These are phyloP conservation scores for Eucalyptus viminalis DNA, from an alignment of 345 rosid species.

Conservation along the genomic window DNA sequence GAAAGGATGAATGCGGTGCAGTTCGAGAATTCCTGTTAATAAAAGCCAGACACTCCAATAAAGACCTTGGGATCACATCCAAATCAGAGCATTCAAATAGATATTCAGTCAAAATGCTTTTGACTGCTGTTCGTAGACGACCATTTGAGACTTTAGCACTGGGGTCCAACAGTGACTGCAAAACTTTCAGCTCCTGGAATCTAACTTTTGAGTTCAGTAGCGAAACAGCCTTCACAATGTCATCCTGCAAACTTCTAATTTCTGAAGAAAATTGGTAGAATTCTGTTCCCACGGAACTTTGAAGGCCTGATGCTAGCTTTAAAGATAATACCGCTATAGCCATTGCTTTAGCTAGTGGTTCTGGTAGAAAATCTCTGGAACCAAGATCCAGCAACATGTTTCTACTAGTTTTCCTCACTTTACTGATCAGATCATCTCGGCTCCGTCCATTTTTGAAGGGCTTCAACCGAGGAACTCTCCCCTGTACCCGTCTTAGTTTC, in stretches of 20 bases:
- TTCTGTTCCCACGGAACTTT: conserved; percentile 4
- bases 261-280: conserved; percentile 43
- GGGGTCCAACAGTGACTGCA: conserved; percentile 49
- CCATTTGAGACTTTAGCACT: conserved; percentile 22
- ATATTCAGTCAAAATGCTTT: conserved; percentile 42
- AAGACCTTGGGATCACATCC: conserved; percentile 44
- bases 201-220: conserved; percentile 35
- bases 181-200: conserved; percentile 32
- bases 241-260: conserved; percentile 44
- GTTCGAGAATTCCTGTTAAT: conserved; percentile 31
- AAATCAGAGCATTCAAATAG: conserved; percentile 68
- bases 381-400: conserved; percentile 56
- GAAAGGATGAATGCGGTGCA: conserved; percentile 5
- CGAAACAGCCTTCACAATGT: conserved; percentile 59
- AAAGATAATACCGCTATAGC: conserved; percentile 48
- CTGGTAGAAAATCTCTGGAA: conserved; percentile 21
- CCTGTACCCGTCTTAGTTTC: conserved; percentile 42
- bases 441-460: conserved; percentile 7
- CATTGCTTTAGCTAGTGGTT: conserved; percentile 69
- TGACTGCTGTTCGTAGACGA: conserved; percentile 40
- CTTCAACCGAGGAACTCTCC: conserved; percentile 17
- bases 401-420: conserved; percentile 21
- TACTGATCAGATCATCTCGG: conserved; percentile 25
- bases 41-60: conserved; percentile 45
- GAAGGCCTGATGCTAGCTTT: conserved; percentile 23